phyloP scores from a whole-genome alignment of 371 early-diverging fungal species.

The Thermomucor indicae-seudaticae region DNA sequence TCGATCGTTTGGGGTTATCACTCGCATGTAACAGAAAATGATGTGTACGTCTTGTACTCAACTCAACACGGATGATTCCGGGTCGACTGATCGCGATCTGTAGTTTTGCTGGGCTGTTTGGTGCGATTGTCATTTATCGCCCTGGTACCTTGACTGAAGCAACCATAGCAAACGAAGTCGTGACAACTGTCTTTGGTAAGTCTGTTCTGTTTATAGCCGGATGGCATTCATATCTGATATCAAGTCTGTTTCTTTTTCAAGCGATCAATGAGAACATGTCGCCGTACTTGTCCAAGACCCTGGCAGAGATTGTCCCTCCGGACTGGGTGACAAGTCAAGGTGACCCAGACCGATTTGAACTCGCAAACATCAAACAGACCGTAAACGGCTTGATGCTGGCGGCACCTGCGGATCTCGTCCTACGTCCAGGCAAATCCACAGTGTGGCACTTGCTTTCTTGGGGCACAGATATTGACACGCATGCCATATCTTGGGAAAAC shows the following conservation, averaged over 20 bases:
- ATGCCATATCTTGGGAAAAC: conserved; percentile 28
- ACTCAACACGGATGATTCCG: not conserved
- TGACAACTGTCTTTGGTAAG: conserved; percentile 36
- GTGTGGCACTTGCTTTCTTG: conserved; percentile 43
- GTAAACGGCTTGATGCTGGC: conserved; percentile 34
- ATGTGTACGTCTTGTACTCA: conserved; percentile 23
- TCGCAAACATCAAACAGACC: conserved; percentile 20
- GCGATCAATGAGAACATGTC: conserved; percentile 38
- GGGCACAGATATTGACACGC: conserved; percentile 34
- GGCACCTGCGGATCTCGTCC: conserved; percentile 20
- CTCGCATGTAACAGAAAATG: conserved; percentile 41
- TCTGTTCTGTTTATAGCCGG: not conserved
- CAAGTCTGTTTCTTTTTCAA: conserved; percentile 1
- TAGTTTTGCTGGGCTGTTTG: conserved; percentile 44
- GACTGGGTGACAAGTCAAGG: not conserved
- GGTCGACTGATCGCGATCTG: not conserved
- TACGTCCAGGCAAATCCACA: conserved; percentile 2
- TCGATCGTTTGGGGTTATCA: conserved; percentile 50
- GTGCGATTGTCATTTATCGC: conserved; percentile 41
- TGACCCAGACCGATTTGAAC: conserved; percentile 7
- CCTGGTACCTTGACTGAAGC: conserved; percentile 24
- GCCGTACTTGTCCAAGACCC: conserved; percentile 25
- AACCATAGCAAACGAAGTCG: conserved; percentile 21
- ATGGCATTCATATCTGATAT: not conserved
- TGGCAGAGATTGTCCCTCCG: conserved; percentile 10